Evolutionary conservation across 805 yeast species (phyloP), one percentile per base, ranked within the genome.

Genomic region (Yamadazyma kitorensis): DNA sequence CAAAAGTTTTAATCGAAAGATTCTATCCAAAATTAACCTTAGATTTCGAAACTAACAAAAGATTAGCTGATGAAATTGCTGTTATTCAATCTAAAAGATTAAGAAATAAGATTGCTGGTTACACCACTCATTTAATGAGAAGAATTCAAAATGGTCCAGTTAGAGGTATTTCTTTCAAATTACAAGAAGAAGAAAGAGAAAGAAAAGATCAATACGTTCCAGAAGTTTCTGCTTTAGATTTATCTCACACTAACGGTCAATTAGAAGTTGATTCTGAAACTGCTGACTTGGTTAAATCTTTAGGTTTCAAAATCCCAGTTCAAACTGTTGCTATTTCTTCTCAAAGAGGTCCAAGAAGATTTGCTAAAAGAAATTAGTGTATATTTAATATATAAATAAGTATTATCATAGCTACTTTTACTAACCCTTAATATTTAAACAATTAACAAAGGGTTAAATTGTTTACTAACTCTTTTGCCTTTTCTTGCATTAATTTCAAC

Each of bases 91-190:
- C 98, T 65, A 93, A 93, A 85, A 87, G 99, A 78, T 85, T 93
- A 74, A 93, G 99, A 82, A 93, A 93, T 93, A 93, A 93, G 87
- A 94, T 93, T 65, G 98, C 99, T 71, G 99, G 99, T 73, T 93
- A 91, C 96, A 93, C 98, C 75, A 93, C 98, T 67, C 99, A 93
- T 76, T 83, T 93, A 74, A 94, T 93, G 98, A 93, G 87, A 82
- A 89, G 99, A 81, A 93, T 93, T 69, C 98, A 94, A 78, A 93
- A 91, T 82, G 99, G 99, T 71, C 99, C 99, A 80, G 99, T 93
- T 63, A 89, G 98, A 83, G 99, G 99, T 79, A 94, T 93, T 61
- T 93, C 99, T 61, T 93, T 93, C 96, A 94, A 94, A 76, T 86
- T 93, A 68, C 99, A 93, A 82, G 99, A 93, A 80, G 99, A 93